Percentiles rank a stretch among this genome's conserved stretches.
Conservation (phyloP, 163 green algal species). For the Dunaliella salina region DNA sequence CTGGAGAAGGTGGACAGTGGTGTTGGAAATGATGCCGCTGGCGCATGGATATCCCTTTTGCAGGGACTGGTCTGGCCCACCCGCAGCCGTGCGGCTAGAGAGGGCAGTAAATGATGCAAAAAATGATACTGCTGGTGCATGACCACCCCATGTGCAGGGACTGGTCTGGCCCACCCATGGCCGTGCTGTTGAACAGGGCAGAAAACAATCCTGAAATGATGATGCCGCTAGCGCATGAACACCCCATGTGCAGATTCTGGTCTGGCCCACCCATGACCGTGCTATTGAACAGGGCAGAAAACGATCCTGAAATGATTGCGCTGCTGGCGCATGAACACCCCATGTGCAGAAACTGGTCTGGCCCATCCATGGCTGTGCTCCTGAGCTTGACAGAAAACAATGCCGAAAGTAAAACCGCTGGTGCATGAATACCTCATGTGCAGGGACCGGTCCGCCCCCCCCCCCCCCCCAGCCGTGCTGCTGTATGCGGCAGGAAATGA, state of each 20-base stretch:
- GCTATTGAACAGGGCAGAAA: slow-evolving; percentile 64
- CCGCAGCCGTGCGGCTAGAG: slow-evolving; percentile 77
- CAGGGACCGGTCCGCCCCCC: neutral
- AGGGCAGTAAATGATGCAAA: too few relatives aligned
- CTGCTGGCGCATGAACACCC: neutral
- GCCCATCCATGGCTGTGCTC: slow-evolving; percentile 69
- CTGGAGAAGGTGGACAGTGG: slow-evolving; percentile 56
- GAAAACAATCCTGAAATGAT: neutral
- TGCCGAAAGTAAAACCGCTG: too few relatives aligned
- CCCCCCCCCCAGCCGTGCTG: neutral
- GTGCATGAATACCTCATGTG: too few relatives aligned
- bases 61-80: slow-evolving; percentile 52
- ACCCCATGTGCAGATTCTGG: slow-evolving; percentile 28
- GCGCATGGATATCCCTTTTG: too few relatives aligned
- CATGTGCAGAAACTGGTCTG: slow-evolving; percentile 39
- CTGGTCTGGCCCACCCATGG: neutral
- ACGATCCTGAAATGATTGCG: too few relatives aligned
- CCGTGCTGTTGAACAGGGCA: neutral
- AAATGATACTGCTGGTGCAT: too few relatives aligned
- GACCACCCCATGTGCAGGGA: too few relatives aligned
- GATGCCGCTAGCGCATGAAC: neutral
- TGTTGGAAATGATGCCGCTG: too few relatives aligned
- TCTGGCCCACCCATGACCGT: slow-evolving; percentile 64
- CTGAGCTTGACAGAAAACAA: slow-evolving; percentile 79
- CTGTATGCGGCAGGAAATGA: neutral